Evolutionary conservation across 225 moss, liverwort and hornwort genomes (phyloP).

Genomic region (Physcomitrium patens): DNA sequence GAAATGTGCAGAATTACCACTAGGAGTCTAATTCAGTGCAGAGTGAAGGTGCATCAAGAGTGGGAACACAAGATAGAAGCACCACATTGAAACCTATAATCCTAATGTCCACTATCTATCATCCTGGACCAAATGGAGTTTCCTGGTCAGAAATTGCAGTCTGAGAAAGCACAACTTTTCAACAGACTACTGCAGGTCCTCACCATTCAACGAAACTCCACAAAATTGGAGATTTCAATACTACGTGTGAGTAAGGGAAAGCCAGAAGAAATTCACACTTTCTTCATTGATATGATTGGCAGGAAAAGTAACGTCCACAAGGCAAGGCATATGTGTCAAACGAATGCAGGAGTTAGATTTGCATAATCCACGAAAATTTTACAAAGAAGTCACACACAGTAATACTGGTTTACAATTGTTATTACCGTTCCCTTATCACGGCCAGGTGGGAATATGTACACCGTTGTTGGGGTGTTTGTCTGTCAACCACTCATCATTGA

Average conservation of each 20-base stretch:
- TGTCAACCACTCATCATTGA: conserved; percentile 74
- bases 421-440: background rate
- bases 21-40: background rate
- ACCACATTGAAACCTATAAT: background rate
- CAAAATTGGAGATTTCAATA: background rate
- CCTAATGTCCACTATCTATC: background rate
- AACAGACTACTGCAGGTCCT: background rate
- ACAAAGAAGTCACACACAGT: background rate
- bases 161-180: background rate
- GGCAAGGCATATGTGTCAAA: conserved; percentile 54
- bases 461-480: conserved; percentile 68
- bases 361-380: background rate
- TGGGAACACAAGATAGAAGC: background rate
- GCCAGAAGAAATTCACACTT: conserved; percentile 28
- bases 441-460: conserved; percentile 4
- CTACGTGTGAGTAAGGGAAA: background rate
- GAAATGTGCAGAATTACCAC: background rate
- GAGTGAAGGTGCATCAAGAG: background rate
- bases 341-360: background rate
- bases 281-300: conserved; percentile 60
- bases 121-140: background rate
- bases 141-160: background rate
- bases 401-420: background rate
- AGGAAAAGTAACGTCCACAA: conserved; percentile 49
- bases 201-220: background rate